Evolutionary conservation across 805 yeast genomes (phyloP).

Genomic region (Saturnispora halmiae): DNA sequence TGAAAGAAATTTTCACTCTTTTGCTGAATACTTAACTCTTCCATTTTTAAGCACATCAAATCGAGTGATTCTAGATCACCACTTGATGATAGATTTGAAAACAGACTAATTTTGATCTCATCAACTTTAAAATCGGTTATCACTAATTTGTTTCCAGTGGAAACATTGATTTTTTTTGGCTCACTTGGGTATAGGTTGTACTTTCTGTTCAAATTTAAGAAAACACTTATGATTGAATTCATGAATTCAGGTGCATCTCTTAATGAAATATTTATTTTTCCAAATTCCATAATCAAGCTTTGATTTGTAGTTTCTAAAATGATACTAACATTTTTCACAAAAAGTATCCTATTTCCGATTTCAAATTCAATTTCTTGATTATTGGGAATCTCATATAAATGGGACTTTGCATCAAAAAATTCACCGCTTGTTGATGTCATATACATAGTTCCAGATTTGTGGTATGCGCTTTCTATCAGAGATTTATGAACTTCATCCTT

Average conservation of each 20-base stretch:
- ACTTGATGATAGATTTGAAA: slow-evolving; percentile 34
- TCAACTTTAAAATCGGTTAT: slow-evolving; percentile 34
- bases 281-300: too few species aligned
- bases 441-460: slow-evolving; percentile 54
- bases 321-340: slow-evolving; percentile 6
- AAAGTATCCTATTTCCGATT: slow-evolving; percentile 1
- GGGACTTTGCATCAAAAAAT: slow-evolving; percentile 25
- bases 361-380: background rate
- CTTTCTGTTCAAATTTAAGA: too few species aligned
- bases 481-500: slow-evolving; percentile 26
- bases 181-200: too few species aligned
- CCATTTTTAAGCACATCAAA: slow-evolving; percentile 22
- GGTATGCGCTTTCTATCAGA: slow-evolving; percentile 48
- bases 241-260: too few species aligned
- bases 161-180: background rate
- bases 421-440: slow-evolving; percentile 67
- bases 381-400: slow-evolving; percentile 5
- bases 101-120: slow-evolving; percentile 34
- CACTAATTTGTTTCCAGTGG: slow-evolving; percentile 12
- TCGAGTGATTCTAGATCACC: slow-evolving; percentile 36
- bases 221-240: too few species aligned
- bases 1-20: slow-evolving; percentile 34
- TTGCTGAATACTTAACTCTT: slow-evolving; percentile 34
- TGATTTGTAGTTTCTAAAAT: slow-evolving; percentile 8
- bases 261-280: too few species aligned